phyloP scores from a whole-genome alignment of 805 yeast genomes.

The Naumovozyma castellii region DNA sequence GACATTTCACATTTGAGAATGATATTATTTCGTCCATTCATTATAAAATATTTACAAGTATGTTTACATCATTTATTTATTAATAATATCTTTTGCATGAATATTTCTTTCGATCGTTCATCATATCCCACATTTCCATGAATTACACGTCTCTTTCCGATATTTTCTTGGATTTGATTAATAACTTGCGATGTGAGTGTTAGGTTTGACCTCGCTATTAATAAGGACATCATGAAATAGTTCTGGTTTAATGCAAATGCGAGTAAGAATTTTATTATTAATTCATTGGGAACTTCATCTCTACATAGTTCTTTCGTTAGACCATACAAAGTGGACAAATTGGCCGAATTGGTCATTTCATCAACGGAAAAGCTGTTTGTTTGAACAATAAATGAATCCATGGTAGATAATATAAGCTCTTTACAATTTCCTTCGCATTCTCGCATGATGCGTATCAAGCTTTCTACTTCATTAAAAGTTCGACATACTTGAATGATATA shows the following conservation, averaged over 20 bases:
- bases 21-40: too few species aligned
- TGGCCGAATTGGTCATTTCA: slow-evolving; percentile 7
- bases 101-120: too few species aligned
- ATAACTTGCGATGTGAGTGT: not conserved
- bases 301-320: not conserved
- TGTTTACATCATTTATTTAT: too few species aligned
- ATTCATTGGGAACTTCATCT: not conserved
- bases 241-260: not conserved
- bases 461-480: slow-evolving; percentile 16
- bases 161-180: not conserved
- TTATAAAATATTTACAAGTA: too few species aligned
- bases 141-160: not conserved
- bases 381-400: slow-evolving; percentile 8
- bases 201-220: not conserved
- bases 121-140: not conserved
- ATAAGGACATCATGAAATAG: not conserved
- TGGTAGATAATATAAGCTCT: slow-evolving; percentile 8
- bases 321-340: slow-evolving; percentile 8
- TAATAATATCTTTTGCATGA: too few species aligned
- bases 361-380: slow-evolving; percentile 6
- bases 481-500: slow-evolving; percentile 16
- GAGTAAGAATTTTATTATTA: not conserved
- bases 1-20: too few species aligned
- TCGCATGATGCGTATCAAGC: slow-evolving; percentile 10
- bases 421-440: slow-evolving; percentile 1